phyloP scores from a whole-genome alignment of 306 rosid species.

The Gastrolobium villosum region DNA sequence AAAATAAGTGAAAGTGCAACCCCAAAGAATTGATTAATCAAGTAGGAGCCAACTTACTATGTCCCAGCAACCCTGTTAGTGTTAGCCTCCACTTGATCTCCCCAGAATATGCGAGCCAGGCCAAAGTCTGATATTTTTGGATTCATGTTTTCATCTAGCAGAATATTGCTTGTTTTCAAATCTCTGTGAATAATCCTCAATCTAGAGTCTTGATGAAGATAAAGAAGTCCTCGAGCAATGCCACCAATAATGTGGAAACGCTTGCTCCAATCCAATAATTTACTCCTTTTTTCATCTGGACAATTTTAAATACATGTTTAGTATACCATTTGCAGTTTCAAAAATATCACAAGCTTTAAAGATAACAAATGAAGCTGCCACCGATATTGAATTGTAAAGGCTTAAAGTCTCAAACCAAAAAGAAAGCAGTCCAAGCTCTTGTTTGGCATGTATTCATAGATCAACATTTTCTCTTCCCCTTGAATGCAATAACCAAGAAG shows the following conservation, averaged over 20 bases:
- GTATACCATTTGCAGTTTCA: not conserved
- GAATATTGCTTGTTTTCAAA: no score
- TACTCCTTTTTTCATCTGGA: conserved; percentile 17
- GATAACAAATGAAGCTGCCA: not conserved
- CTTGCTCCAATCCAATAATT: conserved; percentile 33
- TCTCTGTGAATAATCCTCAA: no score
- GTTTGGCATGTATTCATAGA: conserved; percentile 42
- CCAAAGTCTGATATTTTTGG: conserved; percentile 43
- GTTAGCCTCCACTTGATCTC: conserved; percentile 16
- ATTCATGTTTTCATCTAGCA: not conserved
- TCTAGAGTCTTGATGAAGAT: conserved; percentile 34
- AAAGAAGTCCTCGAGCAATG: conserved; percentile 4
- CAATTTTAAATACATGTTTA: not conserved
- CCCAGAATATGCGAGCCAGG: conserved; percentile 21
- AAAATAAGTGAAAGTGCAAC: not conserved
- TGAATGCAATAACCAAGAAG: conserved; percentile 45
- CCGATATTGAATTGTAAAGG: not conserved
- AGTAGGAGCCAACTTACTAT: not conserved
- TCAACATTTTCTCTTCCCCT: conserved; percentile 13
- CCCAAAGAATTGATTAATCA: not conserved
- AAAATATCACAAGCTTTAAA: not conserved
- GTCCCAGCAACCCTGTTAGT: conserved; percentile 25
- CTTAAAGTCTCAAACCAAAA: conserved; percentile 34
- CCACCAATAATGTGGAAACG: conserved; percentile 20
- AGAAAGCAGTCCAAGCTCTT: conserved; percentile 43